A percentile compares a stretch with the other conserved stretches of the same genome.
Evolutionary conservation across 2,329 filamentous ascomycete species (phyloP).

Genomic region (Myrmaecium sp.): DNA sequence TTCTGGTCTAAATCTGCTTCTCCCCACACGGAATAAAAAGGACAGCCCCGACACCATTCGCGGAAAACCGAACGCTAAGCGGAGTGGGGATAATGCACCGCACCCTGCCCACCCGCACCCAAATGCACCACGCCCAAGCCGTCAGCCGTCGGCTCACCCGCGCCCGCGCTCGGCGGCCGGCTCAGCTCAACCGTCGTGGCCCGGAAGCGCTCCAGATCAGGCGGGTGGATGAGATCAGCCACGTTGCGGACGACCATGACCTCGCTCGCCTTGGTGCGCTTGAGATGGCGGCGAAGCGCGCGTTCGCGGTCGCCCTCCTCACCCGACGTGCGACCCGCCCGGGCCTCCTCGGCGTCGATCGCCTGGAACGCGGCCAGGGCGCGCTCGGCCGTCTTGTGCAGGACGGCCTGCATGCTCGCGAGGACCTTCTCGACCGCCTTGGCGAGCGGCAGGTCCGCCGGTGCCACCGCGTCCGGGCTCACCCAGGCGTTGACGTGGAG

Average conservation of each 20-base stretch:
- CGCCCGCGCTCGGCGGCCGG: conserved; percentile 4
- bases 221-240: conserved; percentile 51
- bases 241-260: conserved; percentile 66
- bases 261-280: conserved; percentile 72
- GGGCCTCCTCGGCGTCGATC: conserved; percentile 28
- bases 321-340: conserved; percentile 22
- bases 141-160: conserved; percentile 8
- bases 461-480: conserved; percentile 51
- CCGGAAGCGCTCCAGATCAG: conserved; percentile 43
- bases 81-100: too few relatives aligned
- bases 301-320: conserved; percentile 33
- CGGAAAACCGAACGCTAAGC: too few relatives aligned
- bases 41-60: too few relatives aligned
- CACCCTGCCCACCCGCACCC: conserved; percentile 7
- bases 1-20: too few relatives aligned
- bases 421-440: conserved; percentile 72
- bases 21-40: too few relatives aligned
- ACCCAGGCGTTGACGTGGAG: conserved; percentile 49
- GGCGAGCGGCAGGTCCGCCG: conserved; percentile 64
- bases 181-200: conserved; percentile 22
- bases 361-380: conserved; percentile 46
- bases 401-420: conserved; percentile 78
- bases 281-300: conserved; percentile 36
- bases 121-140: conserved; percentile 11
- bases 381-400: conserved; percentile 48